Base-by-base conservation (phyloP, 2,329 filamentous ascomycete genomes). In the Cercospora sp. region DNA sequence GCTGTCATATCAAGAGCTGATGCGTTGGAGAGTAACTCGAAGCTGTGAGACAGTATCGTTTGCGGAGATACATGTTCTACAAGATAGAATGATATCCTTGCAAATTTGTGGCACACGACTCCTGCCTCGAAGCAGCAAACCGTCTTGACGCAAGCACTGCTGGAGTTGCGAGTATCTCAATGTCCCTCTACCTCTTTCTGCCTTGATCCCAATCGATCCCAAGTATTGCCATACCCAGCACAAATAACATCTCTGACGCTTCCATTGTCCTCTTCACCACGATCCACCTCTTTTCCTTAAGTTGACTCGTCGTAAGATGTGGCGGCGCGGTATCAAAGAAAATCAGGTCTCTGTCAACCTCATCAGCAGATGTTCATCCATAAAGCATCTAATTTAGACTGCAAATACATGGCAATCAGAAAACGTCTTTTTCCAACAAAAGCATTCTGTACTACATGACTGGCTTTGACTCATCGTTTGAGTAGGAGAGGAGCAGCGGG, bases 1-100 rank as follows among this genome's bases (percentile, higher is more conserved):
- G 83, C 85, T 67, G 83, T 90, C 8, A 75, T 80, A 69, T 73
- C 74, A 72, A 75, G 76, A 64, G 77, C 80, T 36, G 85, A 83
- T 26, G 76, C 75, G 26, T 62, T 77, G 60, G 72, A 70, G 23
- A 58, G 59, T 28, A 51, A 59, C 59, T 39, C 62, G 33, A 64
- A 64, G 62, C 36, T 64, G 62, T 64, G 61, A 63, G 6, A 31
- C 18, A 36, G 61, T 4, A 13, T 13, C 6, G 5, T 30, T 1
- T 28, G 48, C 2, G 20, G 13, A n/a, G 7, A 55, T 30, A 55
- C 48, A 30, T 55, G 48, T 16, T 16, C 48, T 28, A 26, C 23
- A 55, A 8, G n/a, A 55, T 28, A 55, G 48, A 26, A 26, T 6
- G 12, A 6, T 7, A 4, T 23, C 20, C 7, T 3, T 55, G 3